Conservation (phyloP, 768 basidiomycete species). For the Exsudoporus frostii region DNA sequence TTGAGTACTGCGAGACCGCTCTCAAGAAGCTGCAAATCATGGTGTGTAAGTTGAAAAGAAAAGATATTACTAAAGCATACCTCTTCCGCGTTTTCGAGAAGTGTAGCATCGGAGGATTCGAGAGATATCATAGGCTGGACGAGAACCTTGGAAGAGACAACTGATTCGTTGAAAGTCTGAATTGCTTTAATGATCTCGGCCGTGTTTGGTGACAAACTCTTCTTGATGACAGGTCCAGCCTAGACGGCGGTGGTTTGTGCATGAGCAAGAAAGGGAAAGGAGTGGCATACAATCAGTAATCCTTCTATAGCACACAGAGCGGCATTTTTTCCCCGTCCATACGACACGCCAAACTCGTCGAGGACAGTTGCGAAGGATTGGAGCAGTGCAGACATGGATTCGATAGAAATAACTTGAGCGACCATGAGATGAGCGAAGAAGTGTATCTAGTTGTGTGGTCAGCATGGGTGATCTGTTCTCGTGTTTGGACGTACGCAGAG, state of each 20-base stretch:
- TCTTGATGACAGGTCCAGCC: slow-evolving; percentile 68
- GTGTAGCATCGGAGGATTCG: slow-evolving; percentile 38
- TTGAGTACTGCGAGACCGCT: slow-evolving; percentile 61
- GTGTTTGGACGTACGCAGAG: slow-evolving; percentile 60
- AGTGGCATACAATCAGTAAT: slow-evolving; percentile 58
- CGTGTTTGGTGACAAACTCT: slow-evolving; percentile 55
- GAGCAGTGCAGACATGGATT: slow-evolving; percentile 78
- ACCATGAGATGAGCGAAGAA: slow-evolving; percentile 89
- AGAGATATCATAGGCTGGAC: slow-evolving; percentile 60
- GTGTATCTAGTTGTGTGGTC: slow-evolving; percentile 59
- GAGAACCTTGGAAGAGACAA: slow-evolving; percentile 54
- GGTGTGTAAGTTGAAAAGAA: neutral
- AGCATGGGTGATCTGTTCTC: neutral
- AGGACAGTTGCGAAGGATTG: slow-evolving; percentile 83
- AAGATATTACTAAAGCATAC: slow-evolving; percentile 32
- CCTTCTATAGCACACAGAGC: slow-evolving; percentile 81
- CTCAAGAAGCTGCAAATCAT: slow-evolving; percentile 61
- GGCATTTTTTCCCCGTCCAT: slow-evolving; percentile 78
- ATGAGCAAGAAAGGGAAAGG: neutral
- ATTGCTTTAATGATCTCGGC: slow-evolving; percentile 70
- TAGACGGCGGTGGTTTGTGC: slow-evolving; percentile 24
- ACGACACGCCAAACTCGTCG: slow-evolving; percentile 86
- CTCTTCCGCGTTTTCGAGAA: slow-evolving; percentile 58
- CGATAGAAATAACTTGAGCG: slow-evolving; percentile 67
- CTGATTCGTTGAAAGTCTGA: slow-evolving; percentile 65